phyloP scores from a whole-genome alignment of 371 early-diverging fungal genomes.

The Encephalitozoon cuniculi region DNA sequence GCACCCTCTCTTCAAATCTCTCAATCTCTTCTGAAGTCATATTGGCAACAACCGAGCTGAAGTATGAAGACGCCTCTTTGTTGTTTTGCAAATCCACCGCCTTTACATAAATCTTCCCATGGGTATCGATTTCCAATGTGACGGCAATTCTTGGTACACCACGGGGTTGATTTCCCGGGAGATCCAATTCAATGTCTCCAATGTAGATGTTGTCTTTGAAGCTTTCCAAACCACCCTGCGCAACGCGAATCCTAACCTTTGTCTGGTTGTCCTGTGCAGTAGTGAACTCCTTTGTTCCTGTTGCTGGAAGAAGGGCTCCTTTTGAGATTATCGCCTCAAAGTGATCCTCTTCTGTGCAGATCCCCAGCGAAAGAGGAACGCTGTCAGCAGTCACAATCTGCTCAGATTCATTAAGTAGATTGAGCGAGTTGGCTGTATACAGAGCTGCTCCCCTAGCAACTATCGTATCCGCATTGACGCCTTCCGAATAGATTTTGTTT shows the following conservation, averaged over 20 bases:
- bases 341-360: conserved; percentile 86
- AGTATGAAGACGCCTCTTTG: conserved; percentile 62
- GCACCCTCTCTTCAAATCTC: conserved; percentile 43
- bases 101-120: conserved; percentile 66
- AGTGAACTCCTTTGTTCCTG: conserved; percentile 77
- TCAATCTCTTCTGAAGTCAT: conserved; percentile 62
- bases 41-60: conserved; percentile 54
- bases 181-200: conserved; percentile 77
- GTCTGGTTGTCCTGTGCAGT: conserved; percentile 85
- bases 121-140: conserved; percentile 66
- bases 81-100: conserved; percentile 66
- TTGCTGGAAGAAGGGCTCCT: conserved; percentile 78
- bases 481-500: conserved; percentile 38
- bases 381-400: conserved; percentile 74
- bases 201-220: conserved; percentile 82
- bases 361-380: conserved; percentile 76
- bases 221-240: conserved; percentile 78
- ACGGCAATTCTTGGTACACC: conserved; percentile 66
- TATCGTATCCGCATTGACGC: conserved; percentile 65
- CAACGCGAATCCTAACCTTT: conserved; percentile 77
- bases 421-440: conserved; percentile 80
- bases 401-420: conserved; percentile 69
- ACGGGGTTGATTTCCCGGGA: conserved; percentile 69
- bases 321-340: conserved; percentile 82
- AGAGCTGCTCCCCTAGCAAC: conserved; percentile 94